Evolutionary conservation across 768 basidiomycete genomes (phyloP).

Genomic region (Leccinum broughii): DNA sequence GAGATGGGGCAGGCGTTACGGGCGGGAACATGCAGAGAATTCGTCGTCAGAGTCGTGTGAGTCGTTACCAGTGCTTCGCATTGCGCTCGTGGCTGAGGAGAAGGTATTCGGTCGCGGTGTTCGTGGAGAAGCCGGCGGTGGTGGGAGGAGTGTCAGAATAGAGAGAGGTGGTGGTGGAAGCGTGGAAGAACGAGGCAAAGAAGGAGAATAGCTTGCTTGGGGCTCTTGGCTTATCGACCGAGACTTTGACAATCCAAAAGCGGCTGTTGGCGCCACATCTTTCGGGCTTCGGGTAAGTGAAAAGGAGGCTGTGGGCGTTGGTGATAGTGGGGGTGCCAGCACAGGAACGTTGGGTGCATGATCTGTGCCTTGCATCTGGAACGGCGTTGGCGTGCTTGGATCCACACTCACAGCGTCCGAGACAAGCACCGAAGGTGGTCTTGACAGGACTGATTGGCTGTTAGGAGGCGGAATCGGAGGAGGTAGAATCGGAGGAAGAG

Average conservation of each 20-base stretch:
- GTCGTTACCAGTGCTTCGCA: constrained; percentile 14
- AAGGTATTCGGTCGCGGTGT: constrained; percentile 27
- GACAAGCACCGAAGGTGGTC: constrained; percentile 11
- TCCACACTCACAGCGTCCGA: neutral
- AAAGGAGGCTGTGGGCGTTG: constrained; percentile 31
- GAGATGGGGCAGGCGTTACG: constrained; percentile 7
- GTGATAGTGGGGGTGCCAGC: constrained; percentile 29
- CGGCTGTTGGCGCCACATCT: constrained; percentile 1
- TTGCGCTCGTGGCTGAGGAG: constrained; percentile 6
- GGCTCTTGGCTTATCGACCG: constrained; percentile 14
- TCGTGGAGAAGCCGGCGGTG: constrained; percentile 33
- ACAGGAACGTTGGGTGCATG: constrained; percentile 12
- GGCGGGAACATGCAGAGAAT: constrained; percentile 48
- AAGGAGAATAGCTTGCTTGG: constrained; percentile 21
- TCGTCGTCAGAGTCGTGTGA: constrained; percentile 42
- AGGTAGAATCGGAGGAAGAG: constrained; percentile 46
- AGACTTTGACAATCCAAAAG: constrained; percentile 5
- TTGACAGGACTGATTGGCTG: constrained; percentile 23
- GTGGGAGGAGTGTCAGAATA: constrained; percentile 32
- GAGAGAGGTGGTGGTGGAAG: constrained; percentile 27
- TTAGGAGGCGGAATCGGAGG: constrained; percentile 30
- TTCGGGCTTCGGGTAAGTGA: constrained; percentile 18
- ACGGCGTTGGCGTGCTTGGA: neutral
- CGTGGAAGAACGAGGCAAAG: constrained; percentile 20
- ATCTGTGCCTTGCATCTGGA: constrained; percentile 4